A percentile compares a stretch with the other conserved stretches of the same genome.
Evolutionary conservation across 2,329 filamentous ascomycete genomes (phyloP).

Genomic region (Pseudogymnoascus sp.): DNA sequence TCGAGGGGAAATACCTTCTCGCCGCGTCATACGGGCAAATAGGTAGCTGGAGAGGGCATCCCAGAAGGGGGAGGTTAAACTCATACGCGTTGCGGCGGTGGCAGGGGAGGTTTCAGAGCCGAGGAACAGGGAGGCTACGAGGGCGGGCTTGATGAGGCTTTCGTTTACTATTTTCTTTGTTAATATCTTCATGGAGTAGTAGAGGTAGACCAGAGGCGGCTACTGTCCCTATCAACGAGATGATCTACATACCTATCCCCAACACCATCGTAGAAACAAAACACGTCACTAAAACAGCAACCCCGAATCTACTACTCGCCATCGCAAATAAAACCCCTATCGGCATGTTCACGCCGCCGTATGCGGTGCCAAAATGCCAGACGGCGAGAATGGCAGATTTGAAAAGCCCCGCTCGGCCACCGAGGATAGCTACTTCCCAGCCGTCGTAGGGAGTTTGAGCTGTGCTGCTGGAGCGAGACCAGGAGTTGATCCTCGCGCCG

Average conservation of each 20-base stretch:
- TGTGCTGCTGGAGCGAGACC: no score
- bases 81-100: no score
- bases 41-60: background rate
- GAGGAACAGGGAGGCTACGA: no score
- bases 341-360: background rate
- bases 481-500: no score
- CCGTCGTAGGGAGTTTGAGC: background rate
- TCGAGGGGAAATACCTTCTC: background rate
- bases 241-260: background rate
- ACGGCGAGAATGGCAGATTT: background rate
- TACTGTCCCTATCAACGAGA: no score
- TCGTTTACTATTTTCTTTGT: no score
- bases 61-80: no score
- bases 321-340: background rate
- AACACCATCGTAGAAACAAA: background rate
- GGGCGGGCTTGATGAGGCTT: no score
- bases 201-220: no score
- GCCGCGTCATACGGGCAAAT: background rate
- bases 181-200: no score
- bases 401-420: background rate
- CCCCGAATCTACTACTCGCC: background rate
- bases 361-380: background rate
- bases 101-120: no score
- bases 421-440: background rate
- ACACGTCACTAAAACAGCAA: background rate